Evolutionary conservation across 257 asterid species (phyloP), one percentile per base, ranked within the genome.

Genomic region (Lithospermum erythrorhizon): DNA sequence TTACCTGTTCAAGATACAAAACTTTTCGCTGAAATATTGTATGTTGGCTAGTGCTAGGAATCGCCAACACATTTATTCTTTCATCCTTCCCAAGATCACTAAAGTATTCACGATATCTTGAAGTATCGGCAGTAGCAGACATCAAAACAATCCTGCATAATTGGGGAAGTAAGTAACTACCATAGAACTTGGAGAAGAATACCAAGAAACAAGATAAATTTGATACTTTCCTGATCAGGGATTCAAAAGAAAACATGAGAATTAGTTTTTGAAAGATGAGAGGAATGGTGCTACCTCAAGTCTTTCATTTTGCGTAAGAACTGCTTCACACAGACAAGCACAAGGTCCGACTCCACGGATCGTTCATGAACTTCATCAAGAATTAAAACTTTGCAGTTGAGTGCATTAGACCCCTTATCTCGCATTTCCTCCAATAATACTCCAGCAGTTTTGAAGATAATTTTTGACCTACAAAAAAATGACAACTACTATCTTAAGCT

Each of bases 361-460:
- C 98, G 82, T 84, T 91, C 98, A 72, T 91, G 98, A 64, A 91
- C 97, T 81, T 91, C 98, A 66, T 91, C 98, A 51, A 91, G 93
- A 72, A 91, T 80, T 62, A 91, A 83, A 61, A 89, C 98, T 79
- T 88, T 91, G 87, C 86, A 91, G 52, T 79, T 86, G 53, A 91
- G 90, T 22, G 98, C 95, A 55, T 83, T 83, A 70, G 76, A 35
- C 21, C 97, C 98, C 79, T 76, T 91, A 74, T 91, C 98, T 62
- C 83, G 87, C 94, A 91, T 88, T 87, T 91, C 98, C 67, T 91
- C 98, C 81, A 91, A 71, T 79, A 91, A 77, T 70, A 91, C 97
- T 23, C 98, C 98, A 65, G 98, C 97, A n/a, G 98, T 91, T 80
- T 91, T 91, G 70, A 91, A 91, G 67, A 88, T 73, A 74, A 91